phyloP scores from a whole-genome alignment of 106 monocot genomes.

The Dendrobium huoshanense region DNA sequence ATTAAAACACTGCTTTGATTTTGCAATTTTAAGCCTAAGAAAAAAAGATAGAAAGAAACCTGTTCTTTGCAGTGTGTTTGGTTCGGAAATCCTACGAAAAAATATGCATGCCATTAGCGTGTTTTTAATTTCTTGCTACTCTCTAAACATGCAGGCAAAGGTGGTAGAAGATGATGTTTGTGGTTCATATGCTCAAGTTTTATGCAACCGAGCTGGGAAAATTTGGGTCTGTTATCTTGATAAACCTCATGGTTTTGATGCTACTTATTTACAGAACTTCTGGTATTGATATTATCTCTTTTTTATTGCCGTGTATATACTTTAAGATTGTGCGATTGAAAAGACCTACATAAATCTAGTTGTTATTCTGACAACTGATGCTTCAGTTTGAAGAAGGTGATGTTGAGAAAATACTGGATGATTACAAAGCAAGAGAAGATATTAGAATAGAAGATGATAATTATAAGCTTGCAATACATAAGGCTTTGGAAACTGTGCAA shows the following conservation, averaged over 20 bases:
- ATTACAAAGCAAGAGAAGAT: constrained; percentile 27
- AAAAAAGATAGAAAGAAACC: neutral
- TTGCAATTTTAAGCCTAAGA: neutral
- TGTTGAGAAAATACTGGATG: constrained; percentile 48
- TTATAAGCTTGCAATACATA: constrained; percentile 34
- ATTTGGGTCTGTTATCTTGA: constrained; percentile 80
- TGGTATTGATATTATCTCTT: constrained; percentile 7
- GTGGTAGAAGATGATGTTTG: constrained; percentile 48
- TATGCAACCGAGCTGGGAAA: constrained; percentile 59
- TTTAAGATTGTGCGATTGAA: neutral
- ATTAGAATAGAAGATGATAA: constrained; percentile 26
- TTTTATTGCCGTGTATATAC: neutral
- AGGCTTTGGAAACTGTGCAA: constrained; percentile 36
- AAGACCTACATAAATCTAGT: neutral
- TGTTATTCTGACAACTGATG: neutral
- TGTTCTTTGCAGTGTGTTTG: neutral
- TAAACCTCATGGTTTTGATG: constrained; percentile 28
- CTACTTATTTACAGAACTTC: constrained; percentile 31
- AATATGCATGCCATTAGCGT: neutral
- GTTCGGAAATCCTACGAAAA: neutral
- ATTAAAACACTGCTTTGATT: neutral
- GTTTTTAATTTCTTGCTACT: neutral
- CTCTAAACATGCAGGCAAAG: constrained; percentile 48
- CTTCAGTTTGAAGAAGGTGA: constrained; percentile 71
- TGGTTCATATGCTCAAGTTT: constrained; percentile 43